phyloP scores from a whole-genome alignment of 176 grass and related monocot genomes.

The Saccharum officinarum region DNA sequence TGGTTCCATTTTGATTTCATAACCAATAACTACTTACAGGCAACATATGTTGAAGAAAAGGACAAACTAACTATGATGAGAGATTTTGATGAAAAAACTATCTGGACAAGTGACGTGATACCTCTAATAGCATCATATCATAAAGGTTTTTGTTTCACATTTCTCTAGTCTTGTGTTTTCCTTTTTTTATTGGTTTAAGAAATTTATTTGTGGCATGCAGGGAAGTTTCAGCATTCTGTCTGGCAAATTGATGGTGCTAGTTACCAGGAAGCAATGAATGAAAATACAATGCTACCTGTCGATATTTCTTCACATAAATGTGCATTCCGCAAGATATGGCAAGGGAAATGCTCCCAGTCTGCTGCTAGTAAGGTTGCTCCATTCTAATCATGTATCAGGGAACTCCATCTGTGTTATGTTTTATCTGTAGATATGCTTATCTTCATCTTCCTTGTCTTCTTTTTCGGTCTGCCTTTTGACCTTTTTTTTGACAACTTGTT shows the following conservation, averaged over 20 bases:
- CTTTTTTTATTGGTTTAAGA: slow-evolving; percentile 8
- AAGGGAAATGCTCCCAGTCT: slow-evolving; percentile 70
- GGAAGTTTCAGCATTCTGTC: slow-evolving; percentile 81
- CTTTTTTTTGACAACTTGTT: background rate
- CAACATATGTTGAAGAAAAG: slow-evolving; percentile 79
- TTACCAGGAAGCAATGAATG: slow-evolving; percentile 46
- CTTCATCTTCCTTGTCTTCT: slow-evolving; percentile 17
- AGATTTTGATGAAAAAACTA: slow-evolving; percentile 94
- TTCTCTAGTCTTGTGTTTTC: slow-evolving; percentile 30
- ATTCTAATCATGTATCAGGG: slow-evolving; percentile 18
- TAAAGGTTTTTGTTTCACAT: slow-evolving; percentile 57
- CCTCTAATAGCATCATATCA: slow-evolving; percentile 95
- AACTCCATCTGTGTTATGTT: slow-evolving; percentile 16
- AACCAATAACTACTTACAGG: slow-evolving; percentile 52
- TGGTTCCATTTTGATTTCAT: slow-evolving; percentile 22
- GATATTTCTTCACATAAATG: slow-evolving; percentile 55
- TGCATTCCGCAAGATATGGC: slow-evolving; percentile 88
- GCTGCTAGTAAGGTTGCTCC: slow-evolving; percentile 81
- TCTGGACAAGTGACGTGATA: slow-evolving; percentile 87
- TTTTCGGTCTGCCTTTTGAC: slow-evolving; percentile 27
- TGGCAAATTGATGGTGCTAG: slow-evolving; percentile 64
- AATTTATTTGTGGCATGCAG: slow-evolving; percentile 46
- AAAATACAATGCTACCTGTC: slow-evolving; percentile 37
- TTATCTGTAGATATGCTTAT: slow-evolving; percentile 24
- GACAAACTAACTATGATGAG: slow-evolving; percentile 71